Evolutionary conservation across 768 basidiomycete species (phyloP), one percentile per base, ranked within the genome.

Genomic region (Lactifluus pinguis): DNA sequence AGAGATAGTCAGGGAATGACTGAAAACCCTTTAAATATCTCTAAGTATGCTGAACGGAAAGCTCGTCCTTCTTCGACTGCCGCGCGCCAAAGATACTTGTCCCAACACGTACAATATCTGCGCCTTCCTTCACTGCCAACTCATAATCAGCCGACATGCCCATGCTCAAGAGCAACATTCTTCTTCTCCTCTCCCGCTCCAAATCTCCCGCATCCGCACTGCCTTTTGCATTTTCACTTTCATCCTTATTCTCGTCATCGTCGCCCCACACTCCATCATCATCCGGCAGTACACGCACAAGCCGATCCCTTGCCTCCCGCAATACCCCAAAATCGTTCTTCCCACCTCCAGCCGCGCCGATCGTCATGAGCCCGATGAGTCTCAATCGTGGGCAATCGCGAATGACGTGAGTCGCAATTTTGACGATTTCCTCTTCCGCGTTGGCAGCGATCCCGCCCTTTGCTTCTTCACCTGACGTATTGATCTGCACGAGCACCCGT

Each of bases 121-220:
- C 89, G 1, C 94, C 95, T 13, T 84, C 83, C 70, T 77, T 80
- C 52, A 98, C 72, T 4, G 95, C 97, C 32, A 85, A 82, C 70
- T 87, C 90, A 68, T 93, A 98, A 68, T 98, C 95, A 63, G 85
- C 87, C 53, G 92, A 95, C 95, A 98, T 98, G 7, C 95, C 95
- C 94, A 97, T 98, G 60, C 90, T 92, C 70, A 92, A 68, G 67
- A 86, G 30, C 55, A 92, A 70, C 25, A 25, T 25, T 25, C 25
- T 25, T 25, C 25, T 25, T 61, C 70, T 72, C 14, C 83, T 82
- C 29, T 77, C 44, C 32, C 49, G 42, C 2, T 6, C 49, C 32
- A 34, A 5, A 19, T 11, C 50, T 9, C 15, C 32, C 77, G 29
- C 76, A 5, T 52, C 32, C 11, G 5, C 36, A 51, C 2, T n/a